Evolutionary conservation across 108 stramenopile genomes (phyloP).

Genomic region (Conticribra weissflogii): DNA sequence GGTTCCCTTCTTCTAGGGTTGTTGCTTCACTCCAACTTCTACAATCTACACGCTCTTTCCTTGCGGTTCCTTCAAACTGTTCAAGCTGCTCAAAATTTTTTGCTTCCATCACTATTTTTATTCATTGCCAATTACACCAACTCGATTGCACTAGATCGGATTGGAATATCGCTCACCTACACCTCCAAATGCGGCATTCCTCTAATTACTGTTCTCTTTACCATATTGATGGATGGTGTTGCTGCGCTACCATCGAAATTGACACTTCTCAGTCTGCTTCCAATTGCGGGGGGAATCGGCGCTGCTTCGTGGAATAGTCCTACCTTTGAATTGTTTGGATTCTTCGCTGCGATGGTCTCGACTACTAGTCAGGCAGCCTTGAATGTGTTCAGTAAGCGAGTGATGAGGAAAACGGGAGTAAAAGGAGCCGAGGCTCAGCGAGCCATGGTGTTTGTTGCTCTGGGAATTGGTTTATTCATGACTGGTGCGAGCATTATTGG

Average conservation of each 20-base stretch:
- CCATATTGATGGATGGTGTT: constrained; percentile 62
- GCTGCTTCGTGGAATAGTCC: constrained; percentile 79
- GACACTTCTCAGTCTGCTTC: constrained; percentile 65
- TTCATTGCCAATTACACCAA: constrained; percentile 78
- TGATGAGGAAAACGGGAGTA: constrained; percentile 59
- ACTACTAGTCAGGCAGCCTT: constrained; percentile 70
- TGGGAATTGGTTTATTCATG: constrained; percentile 53
- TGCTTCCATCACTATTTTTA: constrained; percentile 67
- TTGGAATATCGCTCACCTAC: constrained; percentile 81
- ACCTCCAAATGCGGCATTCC: constrained; percentile 84
- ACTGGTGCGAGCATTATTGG: constrained; percentile 33
- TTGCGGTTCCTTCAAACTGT: constrained; percentile 55
- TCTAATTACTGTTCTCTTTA: constrained; percentile 70
- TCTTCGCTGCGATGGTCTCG: constrained; percentile 67
- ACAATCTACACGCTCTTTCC: constrained; percentile 31
- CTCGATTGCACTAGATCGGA: constrained; percentile 70
- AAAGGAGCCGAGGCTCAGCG: constrained; percentile 66
- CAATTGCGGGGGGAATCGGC: constrained; percentile 77
- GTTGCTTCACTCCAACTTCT: constrained; percentile 57
- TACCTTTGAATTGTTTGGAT: constrained; percentile 71
- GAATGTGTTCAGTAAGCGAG: constrained; percentile 67
- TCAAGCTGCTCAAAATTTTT: constrained; percentile 42
- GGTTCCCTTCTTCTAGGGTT: constrained; percentile 73
- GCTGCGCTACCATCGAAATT: constrained; percentile 54
- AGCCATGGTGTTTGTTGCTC: constrained; percentile 75